These are phyloP conservation scores for Sugiyamaella xylanicola DNA, from an alignment of 1,139 yeast genomes.

Conservation along the genomic window DNA sequence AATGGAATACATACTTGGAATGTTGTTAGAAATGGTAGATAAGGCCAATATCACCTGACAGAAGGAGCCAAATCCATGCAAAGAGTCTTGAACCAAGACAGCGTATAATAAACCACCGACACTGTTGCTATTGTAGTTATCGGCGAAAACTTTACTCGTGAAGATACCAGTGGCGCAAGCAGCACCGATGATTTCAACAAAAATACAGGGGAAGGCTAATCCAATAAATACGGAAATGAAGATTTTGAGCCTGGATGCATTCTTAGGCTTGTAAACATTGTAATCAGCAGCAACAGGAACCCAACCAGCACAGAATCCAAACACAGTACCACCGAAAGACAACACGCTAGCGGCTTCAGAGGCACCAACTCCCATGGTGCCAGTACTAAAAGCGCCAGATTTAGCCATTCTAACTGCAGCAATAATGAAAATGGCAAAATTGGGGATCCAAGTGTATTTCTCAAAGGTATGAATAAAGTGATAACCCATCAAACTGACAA, in stretches of 20 bases:
- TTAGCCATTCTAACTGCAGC: constrained; percentile 75
- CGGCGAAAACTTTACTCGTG: constrained; percentile 55
- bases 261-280: constrained; percentile 76
- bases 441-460: constrained; percentile 88
- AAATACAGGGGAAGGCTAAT: constrained; percentile 64
- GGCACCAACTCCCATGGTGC: constrained; percentile 47
- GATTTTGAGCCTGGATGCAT: constrained; percentile 58
- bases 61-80: constrained; percentile 87
- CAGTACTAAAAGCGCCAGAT: constrained; percentile 60
- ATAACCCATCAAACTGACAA: constrained; percentile 84
- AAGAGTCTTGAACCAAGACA: constrained; percentile 71
- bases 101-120: constrained; percentile 84
- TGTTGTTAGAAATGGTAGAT: constrained; percentile 85
- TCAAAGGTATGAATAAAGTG: constrained; percentile 78
- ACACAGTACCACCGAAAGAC: constrained; percentile 80
- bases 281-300: constrained; percentile 90
- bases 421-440: constrained; percentile 67
- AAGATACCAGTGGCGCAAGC: constrained; percentile 75
- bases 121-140: constrained; percentile 54
- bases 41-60: constrained; percentile 83
- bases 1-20: constrained; percentile 90
- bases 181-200: constrained; percentile 81
- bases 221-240: constrained; percentile 68
- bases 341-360: constrained; percentile 71
- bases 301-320: constrained; percentile 95